A percentile compares a stretch with the other conserved stretches of the same genome.
Evolutionary conservation across 2,329 filamentous ascomycete species (phyloP).

Genomic region (Intubia oerlemansii): DNA sequence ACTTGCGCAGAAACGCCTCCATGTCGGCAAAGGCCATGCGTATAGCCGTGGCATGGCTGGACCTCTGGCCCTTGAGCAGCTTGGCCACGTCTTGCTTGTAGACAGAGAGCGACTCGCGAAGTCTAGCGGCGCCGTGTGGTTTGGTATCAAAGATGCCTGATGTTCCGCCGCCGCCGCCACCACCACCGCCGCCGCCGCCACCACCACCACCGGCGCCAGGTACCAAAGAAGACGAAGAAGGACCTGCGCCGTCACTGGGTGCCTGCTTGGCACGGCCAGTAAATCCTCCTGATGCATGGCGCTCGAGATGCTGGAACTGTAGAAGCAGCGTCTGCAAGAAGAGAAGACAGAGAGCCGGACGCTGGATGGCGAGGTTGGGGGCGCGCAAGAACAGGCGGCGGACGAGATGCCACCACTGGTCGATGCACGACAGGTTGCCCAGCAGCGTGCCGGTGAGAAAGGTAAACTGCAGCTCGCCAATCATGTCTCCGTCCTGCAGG

Average conservation of each 20-base stretch:
- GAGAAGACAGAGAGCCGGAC: slow-evolving; percentile 22
- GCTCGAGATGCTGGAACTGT: slow-evolving; percentile 31
- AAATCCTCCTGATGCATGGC: slow-evolving; percentile 20
- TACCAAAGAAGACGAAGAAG: too few species aligned
- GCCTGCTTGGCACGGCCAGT: background rate
- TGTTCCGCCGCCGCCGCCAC: slow-evolving; percentile 4
- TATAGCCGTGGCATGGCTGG: slow-evolving; percentile 13
- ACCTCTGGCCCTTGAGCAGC: background rate
- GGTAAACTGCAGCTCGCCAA: slow-evolving; percentile 39
- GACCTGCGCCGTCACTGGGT: background rate
- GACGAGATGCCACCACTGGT: slow-evolving; percentile 39
- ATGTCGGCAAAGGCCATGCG: slow-evolving; percentile 26
- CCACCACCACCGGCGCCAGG: too few species aligned
- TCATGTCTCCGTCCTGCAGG: slow-evolving; percentile 20
- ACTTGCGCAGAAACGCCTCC: slow-evolving; percentile 23
- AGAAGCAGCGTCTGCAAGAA: slow-evolving; percentile 29
- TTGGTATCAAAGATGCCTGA: slow-evolving; percentile 15
- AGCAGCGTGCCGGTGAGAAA: slow-evolving; percentile 36
- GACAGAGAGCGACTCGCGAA: slow-evolving; percentile 26
- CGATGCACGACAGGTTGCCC: slow-evolving; percentile 34
- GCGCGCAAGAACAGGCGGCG: slow-evolving; percentile 29
- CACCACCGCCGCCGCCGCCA: slow-evolving; percentile 1
- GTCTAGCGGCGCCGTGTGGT: slow-evolving; percentile 11
- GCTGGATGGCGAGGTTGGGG: slow-evolving; percentile 19
- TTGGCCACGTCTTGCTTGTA: slow-evolving; percentile 18